Base-by-base conservation (phyloP, 495 filamentous ascomycete genomes). In the Penicillium goetzii region DNA sequence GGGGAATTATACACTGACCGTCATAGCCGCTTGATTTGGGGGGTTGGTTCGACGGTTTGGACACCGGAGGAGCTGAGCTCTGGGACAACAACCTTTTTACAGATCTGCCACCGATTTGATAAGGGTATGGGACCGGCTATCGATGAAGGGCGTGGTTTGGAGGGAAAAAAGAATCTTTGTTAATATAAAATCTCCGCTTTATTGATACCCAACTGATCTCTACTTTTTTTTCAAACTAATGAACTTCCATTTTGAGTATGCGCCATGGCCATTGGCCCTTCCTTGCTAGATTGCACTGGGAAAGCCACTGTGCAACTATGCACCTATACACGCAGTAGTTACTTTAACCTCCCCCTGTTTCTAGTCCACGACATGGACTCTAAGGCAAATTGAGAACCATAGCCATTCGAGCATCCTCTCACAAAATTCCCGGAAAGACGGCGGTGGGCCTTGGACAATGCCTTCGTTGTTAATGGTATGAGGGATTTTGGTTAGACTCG, bases 1-100 rank as follows among this genome's bases (percentile, higher is more conserved):
- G 50, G 50, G 12, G 15, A 38, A 19, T 21, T 0, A n/a, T 28
- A 41, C 65, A 47, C 71, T 79, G 36, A 77, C 63, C 3, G 28
- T 28, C 8, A 10, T 43, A 79, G 76, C 61, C 77, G 23, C 64
- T 76, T 33, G 77, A 78, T 59, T 59, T 80, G 41, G 74, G 72
- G 9, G 74, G 67, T 26, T 70, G 77, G 65, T 74, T 78, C 41
- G 77, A 77, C 30, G 54, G 65, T 4, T 47, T 69, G 0, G 72
- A 80, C 55, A 62, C 72, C 21, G 66, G 66, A 4, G 62, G 68
- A 11, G 66, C 68, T 4, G 75, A 72, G 34, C 38, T 74, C 1
- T 79, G 75, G 75, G 71, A 79, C 60, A 63, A 60, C 2, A 64
- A 74, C 11, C 66, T 79, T 15, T 70, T 78, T 51, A 50, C 19